These are phyloP conservation scores for Blastobotrys malaysiensis DNA, from an alignment of 1,139 yeast species.

Conservation along the genomic window DNA sequence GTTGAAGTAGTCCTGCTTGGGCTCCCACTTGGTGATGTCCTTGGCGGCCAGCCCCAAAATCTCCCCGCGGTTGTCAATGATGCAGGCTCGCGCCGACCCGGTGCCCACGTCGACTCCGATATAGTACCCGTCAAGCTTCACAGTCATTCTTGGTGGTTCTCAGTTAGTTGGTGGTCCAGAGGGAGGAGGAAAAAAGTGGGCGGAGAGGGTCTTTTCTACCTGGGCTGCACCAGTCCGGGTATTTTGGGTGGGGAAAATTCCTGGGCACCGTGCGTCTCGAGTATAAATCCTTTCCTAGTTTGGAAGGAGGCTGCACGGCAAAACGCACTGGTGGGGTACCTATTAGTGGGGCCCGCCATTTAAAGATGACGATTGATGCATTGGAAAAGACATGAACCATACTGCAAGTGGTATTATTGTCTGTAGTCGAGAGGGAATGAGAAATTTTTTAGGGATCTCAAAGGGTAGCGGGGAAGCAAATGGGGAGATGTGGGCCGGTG, in stretches of 20 bases:
- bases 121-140: constrained; percentile 41
- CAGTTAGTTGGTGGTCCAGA: not conserved
- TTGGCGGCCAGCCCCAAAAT: constrained; percentile 77
- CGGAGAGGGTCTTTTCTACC: constrained; percentile 1
- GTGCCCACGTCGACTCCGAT: constrained; percentile 98
- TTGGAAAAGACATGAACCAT: not conserved
- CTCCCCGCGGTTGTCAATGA: constrained; percentile 77
- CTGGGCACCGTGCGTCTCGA: not conserved
- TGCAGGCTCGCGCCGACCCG: constrained; percentile 92
- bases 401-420: too few relatives aligned
- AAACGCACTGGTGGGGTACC: not conserved
- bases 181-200: not conserved
- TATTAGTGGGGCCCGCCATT: too few relatives aligned
- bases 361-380: not conserved
- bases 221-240: not conserved
- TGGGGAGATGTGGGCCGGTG: not conserved
- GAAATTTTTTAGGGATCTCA: not conserved
- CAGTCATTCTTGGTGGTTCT: constrained; percentile 1
- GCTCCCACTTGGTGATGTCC: constrained; percentile 58
- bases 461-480: not conserved
- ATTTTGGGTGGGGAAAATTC: not conserved
- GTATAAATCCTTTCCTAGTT: not conserved
- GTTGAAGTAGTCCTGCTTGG: constrained; percentile 50
- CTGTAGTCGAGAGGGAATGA: too few relatives aligned
- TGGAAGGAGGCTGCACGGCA: not conserved